Evolutionary conservation across 371 early-diverging fungal species (phyloP), one percentile per base, ranked within the genome.

Genomic region (Lichtheimia corymbifera): DNA sequence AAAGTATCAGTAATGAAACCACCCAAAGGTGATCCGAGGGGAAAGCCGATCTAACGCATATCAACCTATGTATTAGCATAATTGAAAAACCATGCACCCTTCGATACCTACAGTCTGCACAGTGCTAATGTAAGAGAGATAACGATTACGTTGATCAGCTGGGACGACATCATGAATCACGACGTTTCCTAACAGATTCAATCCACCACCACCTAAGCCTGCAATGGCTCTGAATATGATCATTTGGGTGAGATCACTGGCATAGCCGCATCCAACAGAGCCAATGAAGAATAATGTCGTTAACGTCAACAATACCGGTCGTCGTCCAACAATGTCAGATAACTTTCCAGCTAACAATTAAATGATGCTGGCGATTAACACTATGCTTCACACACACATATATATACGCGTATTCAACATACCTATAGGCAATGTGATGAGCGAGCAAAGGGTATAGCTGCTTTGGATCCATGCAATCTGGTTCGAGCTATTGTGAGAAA

Each of bases 181-280:
- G 5, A 77, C 67, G 22, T 70, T 68, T 9, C 70, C 68, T 66
- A 79, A 66, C 56, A 64, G 64, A 53, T 68, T 68, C 55, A 79
- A 61, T 30, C 76, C 76, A 30, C 91, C 92, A 5, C 92, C 94
- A 27, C 97, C 95, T 35, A 90, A 65, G 15, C 93, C 93, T 3
- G 91, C 84, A 35, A 91, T 63, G 2, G 88, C 89, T 49, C 95
- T 81, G 9, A 85, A 87, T n/a, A 84, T 65, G 20, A 94, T 93
- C 20, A 96, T 76, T 72, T 83, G 67, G 55, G 79, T 82, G 74
- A 88, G 69, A 27, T 67, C 74, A 17, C 58, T 71, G 0, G 87
- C 80, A 56, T 81, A 76, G 49, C 86, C 89, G 28, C 87, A 84
- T 52, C 81, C 59, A 2, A 74, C 63, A 7, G 84, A 82, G 5